Percentiles rank a stretch among this genome's conserved stretches.
phyloP scores from a whole-genome alignment of 306 rosid genomes.

The Acacia melanoxylon region DNA sequence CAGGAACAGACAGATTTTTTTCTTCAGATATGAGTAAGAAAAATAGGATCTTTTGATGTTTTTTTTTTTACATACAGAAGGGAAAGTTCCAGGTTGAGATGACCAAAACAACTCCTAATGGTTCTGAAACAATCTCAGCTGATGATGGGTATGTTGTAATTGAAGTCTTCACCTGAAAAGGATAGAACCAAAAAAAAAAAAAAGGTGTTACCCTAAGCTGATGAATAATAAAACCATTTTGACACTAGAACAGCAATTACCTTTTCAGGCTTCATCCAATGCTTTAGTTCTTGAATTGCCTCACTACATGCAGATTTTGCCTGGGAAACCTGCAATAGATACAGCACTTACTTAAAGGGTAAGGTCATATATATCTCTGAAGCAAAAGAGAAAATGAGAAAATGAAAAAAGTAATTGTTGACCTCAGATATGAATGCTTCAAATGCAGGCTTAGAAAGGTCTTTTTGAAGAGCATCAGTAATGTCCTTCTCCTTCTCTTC shows the following conservation, averaged over 20 bases:
- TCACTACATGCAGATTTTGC: slow-evolving; percentile 57
- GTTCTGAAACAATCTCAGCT: slow-evolving; percentile 86
- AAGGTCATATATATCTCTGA: neutral
- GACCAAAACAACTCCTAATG: slow-evolving; percentile 87
- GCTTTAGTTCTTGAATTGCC: slow-evolving; percentile 58
- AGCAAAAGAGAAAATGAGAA: neutral
- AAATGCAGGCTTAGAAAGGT: slow-evolving; percentile 65
- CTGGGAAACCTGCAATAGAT: slow-evolving; percentile 54
- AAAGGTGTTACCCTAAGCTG: neutral
- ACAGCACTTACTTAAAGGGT: slow-evolving; percentile 1
- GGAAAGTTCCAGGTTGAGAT: slow-evolving; percentile 95
- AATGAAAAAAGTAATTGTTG: neutral
- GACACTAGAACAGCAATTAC: slow-evolving; percentile 28
- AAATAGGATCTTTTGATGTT: neutral
- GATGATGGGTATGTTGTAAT: slow-evolving; percentile 75
- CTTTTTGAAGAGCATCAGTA: slow-evolving; percentile 57
- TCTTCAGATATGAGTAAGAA: slow-evolving; percentile 1
- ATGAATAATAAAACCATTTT: neutral
- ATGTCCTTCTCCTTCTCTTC: slow-evolving; percentile 68
- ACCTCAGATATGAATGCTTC: slow-evolving; percentile 83
- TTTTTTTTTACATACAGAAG: slow-evolving; percentile 53
- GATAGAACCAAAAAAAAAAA: neutral
- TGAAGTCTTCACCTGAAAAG: slow-evolving; percentile 71
- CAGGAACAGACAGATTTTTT: neutral
- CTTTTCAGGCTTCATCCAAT: slow-evolving; percentile 80